Evolutionary conservation across 1,284 basidiomycete genomes (phyloP).

Genomic region (Tilletiopsis washingtonensis): DNA sequence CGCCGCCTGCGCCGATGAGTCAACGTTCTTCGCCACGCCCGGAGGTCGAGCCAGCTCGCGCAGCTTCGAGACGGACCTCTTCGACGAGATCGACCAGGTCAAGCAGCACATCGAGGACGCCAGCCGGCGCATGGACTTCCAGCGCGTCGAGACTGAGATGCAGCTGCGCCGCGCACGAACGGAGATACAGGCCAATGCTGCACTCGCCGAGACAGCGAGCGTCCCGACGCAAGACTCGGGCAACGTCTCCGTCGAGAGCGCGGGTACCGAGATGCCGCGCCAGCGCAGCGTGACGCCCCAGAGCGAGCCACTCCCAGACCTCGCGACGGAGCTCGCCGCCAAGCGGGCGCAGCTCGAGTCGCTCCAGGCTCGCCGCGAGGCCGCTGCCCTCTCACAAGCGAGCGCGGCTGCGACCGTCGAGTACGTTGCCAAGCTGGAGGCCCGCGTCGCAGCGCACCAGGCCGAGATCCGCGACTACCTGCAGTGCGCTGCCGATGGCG

Average conservation of each 20-base stretch:
- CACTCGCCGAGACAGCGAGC: not conserved
- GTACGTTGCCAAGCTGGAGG: not conserved
- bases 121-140: constrained; percentile 4
- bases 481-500: not conserved
- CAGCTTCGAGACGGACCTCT: constrained; percentile 6
- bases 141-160: constrained; percentile 1
- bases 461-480: not conserved
- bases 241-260: not conserved
- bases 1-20: not conserved
- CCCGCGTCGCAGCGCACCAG: not conserved
- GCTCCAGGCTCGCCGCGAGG: not conserved
- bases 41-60: not conserved
- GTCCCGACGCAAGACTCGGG: not conserved
- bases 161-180: not conserved
- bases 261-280: not conserved
- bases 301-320: too few species aligned
- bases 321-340: not conserved
- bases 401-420: not conserved
- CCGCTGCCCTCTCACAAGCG: not conserved
- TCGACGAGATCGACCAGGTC: constrained; percentile 11
- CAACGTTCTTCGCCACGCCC: not conserved
- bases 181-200: not conserved
- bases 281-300: not conserved
- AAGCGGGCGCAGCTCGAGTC: not conserved
- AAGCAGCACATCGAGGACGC: not conserved